These are phyloP conservation scores for Marasmius tenuissimus DNA, from an alignment of 1,284 basidiomycete genomes.

Conservation along the genomic window DNA sequence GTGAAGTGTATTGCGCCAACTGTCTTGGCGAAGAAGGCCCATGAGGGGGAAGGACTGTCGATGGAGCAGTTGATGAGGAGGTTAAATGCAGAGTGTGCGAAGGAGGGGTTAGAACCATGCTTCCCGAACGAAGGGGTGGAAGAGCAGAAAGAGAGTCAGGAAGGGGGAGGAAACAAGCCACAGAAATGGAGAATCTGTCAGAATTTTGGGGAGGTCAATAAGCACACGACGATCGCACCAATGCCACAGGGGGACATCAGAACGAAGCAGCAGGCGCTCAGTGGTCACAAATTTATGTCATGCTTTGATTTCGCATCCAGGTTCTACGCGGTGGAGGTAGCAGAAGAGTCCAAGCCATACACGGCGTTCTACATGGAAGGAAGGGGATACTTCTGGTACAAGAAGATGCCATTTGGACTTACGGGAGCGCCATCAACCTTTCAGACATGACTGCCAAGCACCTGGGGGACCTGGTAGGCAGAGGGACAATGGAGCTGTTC, in stretches of 20 bases:
- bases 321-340: slow-evolving; percentile 34
- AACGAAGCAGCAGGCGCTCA: slow-evolving; percentile 30
- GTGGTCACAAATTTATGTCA: slow-evolving; percentile 29
- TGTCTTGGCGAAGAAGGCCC: slow-evolving; percentile 18
- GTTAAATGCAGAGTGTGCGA: slow-evolving; percentile 20
- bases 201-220: slow-evolving; percentile 34
- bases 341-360: slow-evolving; percentile 29
- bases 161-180: not conserved
- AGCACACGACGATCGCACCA: slow-evolving; percentile 29
- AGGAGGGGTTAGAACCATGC: slow-evolving; percentile 7
- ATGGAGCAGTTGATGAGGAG: slow-evolving; percentile 18
- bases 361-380: slow-evolving; percentile 38
- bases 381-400: slow-evolving; percentile 34
- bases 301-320: slow-evolving; percentile 34
- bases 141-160: not conserved
- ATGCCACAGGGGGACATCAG: slow-evolving; percentile 36
- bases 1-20: slow-evolving; percentile 20
- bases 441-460: slow-evolving; percentile 26
- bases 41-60: slow-evolving; percentile 14
- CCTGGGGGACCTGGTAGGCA: slow-evolving; percentile 30
- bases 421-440: slow-evolving; percentile 39
- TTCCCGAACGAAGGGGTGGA: slow-evolving; percentile 1
- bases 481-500: slow-evolving; percentile 27
- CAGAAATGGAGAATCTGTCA: slow-evolving; percentile 33
- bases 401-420: slow-evolving; percentile 39